These are phyloP conservation scores for Cystobasidium pallidum DNA, from an alignment of 1,284 basidiomycete species.

Conservation along the genomic window DNA sequence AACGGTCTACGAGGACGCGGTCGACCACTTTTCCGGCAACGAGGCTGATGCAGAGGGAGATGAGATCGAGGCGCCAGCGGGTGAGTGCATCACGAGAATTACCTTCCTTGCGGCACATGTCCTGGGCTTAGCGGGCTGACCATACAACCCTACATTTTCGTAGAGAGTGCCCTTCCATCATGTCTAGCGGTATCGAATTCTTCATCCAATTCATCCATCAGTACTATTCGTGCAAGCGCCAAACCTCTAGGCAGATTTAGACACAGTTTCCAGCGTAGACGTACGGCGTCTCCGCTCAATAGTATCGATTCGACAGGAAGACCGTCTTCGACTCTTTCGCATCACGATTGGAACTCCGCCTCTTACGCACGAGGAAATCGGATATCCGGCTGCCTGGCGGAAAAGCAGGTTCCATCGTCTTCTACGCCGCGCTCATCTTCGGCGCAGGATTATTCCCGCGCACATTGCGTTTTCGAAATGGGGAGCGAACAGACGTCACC, in stretches of 20 bases:
- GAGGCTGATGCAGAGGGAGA: slow-evolving; percentile 29
- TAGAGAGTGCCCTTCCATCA: background rate
- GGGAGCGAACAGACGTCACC: background rate
- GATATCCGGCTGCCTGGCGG: background rate
- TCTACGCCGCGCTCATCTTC: slow-evolving; percentile 20
- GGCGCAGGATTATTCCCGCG: background rate
- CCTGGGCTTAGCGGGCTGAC: too few species aligned
- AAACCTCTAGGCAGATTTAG: background rate
- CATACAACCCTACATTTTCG: background rate
- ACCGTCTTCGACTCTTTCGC: slow-evolving; percentile 2
- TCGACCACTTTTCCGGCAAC: slow-evolving; percentile 17
- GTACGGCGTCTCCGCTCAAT: background rate
- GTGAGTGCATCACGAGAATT: background rate
- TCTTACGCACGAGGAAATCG: background rate
- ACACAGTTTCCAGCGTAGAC: slow-evolving; percentile 1
- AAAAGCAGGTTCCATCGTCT: background rate
- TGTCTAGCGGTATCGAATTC: background rate
- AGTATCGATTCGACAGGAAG: background rate
- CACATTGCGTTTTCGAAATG: background rate
- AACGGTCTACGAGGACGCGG: slow-evolving; percentile 36
- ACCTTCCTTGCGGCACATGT: too few species aligned
- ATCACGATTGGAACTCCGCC: background rate
- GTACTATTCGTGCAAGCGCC: background rate
- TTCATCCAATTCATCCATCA: slow-evolving; percentile 6
- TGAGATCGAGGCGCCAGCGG: slow-evolving; percentile 1